Conservation (phyloP, 805 yeast species). For the Spathaspora sp. region DNA sequence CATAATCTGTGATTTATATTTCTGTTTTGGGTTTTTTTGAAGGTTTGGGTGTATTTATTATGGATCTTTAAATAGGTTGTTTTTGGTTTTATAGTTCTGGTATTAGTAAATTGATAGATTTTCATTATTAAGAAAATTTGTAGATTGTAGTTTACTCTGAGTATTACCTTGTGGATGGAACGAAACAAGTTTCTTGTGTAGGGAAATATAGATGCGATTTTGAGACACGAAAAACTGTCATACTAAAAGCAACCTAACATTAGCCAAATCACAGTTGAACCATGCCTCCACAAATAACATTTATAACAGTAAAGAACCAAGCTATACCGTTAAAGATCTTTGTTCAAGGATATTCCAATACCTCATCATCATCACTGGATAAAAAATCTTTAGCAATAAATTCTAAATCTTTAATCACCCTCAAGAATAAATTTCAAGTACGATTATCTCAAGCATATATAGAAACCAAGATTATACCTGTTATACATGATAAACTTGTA, state of each 20-base stretch:
- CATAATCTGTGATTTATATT: neutral
- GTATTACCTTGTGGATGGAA: neutral
- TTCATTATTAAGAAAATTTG: neutral
- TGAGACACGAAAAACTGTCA: neutral
- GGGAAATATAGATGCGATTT: neutral
- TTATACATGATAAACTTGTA: neutral
- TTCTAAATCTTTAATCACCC: slow-evolving; percentile 9
- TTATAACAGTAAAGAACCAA: slow-evolving; percentile 5
- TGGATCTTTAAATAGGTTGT: neutral
- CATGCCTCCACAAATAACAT: slow-evolving; percentile 13
- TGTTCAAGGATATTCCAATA: neutral
- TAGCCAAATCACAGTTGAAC: neutral
- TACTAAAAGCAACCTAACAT: neutral
- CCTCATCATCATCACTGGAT: neutral
- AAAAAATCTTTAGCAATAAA: slow-evolving; percentile 7
- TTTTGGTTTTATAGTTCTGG: neutral
- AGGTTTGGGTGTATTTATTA: neutral
- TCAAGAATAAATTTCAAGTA: slow-evolving; percentile 9
- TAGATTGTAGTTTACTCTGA: neutral
- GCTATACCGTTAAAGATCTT: slow-evolving; percentile 10
- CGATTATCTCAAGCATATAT: slow-evolving; percentile 9
- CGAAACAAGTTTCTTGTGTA: too few relatives aligned
- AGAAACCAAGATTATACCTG: neutral
- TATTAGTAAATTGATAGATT: neutral
- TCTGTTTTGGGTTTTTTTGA: neutral